Conservation (phyloP, 2,329 filamentous ascomycete genomes). For the Pseudogymnoascus sp. region DNA sequence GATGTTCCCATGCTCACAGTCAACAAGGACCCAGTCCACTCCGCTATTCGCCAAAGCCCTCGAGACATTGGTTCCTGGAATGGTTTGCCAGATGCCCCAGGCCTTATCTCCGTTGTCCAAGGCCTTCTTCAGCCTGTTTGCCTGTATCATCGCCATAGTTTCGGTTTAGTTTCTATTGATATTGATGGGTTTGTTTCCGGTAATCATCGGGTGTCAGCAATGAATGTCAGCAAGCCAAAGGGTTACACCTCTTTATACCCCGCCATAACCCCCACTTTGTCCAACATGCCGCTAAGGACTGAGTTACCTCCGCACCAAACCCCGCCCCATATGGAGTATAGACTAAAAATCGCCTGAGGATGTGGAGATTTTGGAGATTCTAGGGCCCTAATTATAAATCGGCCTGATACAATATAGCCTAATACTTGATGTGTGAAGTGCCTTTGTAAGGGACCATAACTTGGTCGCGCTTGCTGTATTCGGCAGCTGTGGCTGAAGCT, state of each 20-base stretch:
- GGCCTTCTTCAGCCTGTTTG: constrained; percentile 41
- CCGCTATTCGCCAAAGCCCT: constrained; percentile 51
- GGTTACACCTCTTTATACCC: constrained; percentile 6
- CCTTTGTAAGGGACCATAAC: not conserved
- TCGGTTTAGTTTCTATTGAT: not conserved
- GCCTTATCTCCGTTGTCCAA: constrained; percentile 37
- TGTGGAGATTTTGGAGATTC: not conserved
- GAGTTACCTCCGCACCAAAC: constrained; percentile 1
- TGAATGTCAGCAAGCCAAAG: not conserved
- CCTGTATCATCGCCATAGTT: constrained; percentile 31
- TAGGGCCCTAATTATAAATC: not conserved
- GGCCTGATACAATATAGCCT: not conserved
- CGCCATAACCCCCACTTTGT: constrained; percentile 6
- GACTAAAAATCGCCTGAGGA: not conserved
- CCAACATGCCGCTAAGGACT: not conserved
- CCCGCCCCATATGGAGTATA: not conserved
- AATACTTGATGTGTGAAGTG: not conserved
- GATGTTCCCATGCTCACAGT: constrained; percentile 49
- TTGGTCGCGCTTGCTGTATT: not conserved
- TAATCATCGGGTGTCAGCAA: not conserved
- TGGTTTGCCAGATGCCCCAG: constrained; percentile 54
- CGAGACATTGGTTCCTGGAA: constrained; percentile 51
- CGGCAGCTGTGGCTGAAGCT: constrained; percentile 1
- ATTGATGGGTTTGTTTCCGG: not conserved
- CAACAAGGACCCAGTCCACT: constrained; percentile 58